Base-by-base conservation (phyloP, 1,284 basidiomycete genomes). In the Jaminaea rosea region DNA sequence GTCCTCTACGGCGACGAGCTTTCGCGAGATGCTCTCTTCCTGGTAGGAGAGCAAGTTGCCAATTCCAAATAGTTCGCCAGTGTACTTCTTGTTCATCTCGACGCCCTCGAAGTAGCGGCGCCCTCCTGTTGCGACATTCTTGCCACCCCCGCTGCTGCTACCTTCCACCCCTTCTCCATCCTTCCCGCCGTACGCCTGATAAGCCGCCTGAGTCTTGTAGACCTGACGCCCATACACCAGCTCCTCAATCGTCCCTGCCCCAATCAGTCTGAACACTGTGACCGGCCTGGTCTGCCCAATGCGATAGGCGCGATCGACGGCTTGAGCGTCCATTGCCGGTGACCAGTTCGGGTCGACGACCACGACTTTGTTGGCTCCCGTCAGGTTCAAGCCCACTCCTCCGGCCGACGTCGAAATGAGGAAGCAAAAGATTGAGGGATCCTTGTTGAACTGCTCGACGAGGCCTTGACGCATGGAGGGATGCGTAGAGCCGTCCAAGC, bases 171-270 rank as follows among this genome's bases (percentile, higher is more conserved):
- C n/a, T n/a, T n/a, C n/a, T n/a, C n/a, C n/a, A n/a, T n/a, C n/a
- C n/a, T n/a, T n/a, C n/a, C n/a, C n/a, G n/a, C 52, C 56, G 67
- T 90, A 90, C 0, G 83, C 88, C 46, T 88, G 88, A 13, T 82
- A 81, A 85, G 88, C 88, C 67, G 87, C 85, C 66, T 89, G 88
- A 63, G 88, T 87, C 72, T 90, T 90, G 75, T 89, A 89, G 8
- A 90, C 79, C 73, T 90, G 88, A 4, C 87, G 82, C 0, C 85
- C 85, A 62, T 88, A 88, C 27, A 89, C 75, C 13, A 75, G 56
- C 62, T 78, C 61, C 31, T 67, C 65, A 4, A 67, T 52, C 24
- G 61, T 60, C 15, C 65, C 65, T 21, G 58, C 54, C 21, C 59
- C 60, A 29, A 67, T 61, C 24, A 67, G 53, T 1, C 65, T 58